Evolutionary conservation across 805 yeast species (phyloP).

Genomic region (Kuraishia piskuri): DNA sequence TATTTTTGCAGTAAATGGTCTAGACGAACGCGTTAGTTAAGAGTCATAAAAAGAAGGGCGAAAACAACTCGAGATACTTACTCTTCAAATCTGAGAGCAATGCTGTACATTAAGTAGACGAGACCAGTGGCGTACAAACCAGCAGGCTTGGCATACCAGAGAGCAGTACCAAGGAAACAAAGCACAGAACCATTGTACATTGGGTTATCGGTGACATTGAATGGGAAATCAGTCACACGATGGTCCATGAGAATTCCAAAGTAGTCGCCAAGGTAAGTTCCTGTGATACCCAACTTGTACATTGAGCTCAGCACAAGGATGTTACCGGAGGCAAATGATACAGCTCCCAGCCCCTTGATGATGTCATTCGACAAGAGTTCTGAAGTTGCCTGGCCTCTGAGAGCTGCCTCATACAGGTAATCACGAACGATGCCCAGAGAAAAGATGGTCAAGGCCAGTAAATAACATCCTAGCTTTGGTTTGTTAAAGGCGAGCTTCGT

Average conservation of each 20-base stretch:
- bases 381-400: constrained; percentile 62
- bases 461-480: constrained; percentile 71
- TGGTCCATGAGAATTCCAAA: constrained; percentile 91
- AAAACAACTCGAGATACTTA: constrained; percentile 9
- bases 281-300: constrained; percentile 91
- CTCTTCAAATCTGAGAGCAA: constrained; percentile 87
- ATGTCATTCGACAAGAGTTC: constrained; percentile 37
- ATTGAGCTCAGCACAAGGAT: constrained; percentile 75
- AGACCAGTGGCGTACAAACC: constrained; percentile 67
- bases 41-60: background rate
- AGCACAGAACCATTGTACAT: constrained; percentile 93
- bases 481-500: constrained; percentile 68
- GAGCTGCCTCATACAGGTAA: constrained; percentile 60
- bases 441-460: constrained; percentile 77
- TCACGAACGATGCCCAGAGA: constrained; percentile 81
- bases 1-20: constrained; percentile 87
- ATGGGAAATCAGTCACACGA: constrained; percentile 89
- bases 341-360: constrained; percentile 36
- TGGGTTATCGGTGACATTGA: constrained; percentile 85
- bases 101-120: constrained; percentile 73
- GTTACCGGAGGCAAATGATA: constrained; percentile 61
- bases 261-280: constrained; percentile 95
- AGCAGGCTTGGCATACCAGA: constrained; percentile 84
- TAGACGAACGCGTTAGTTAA: constrained; percentile 4
- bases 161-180: constrained; percentile 84